Evolutionary conservation across 495 filamentous ascomycete species (phyloP), one percentile per base, ranked within the genome.

Genomic region (Trichoderma erinaceum): DNA sequence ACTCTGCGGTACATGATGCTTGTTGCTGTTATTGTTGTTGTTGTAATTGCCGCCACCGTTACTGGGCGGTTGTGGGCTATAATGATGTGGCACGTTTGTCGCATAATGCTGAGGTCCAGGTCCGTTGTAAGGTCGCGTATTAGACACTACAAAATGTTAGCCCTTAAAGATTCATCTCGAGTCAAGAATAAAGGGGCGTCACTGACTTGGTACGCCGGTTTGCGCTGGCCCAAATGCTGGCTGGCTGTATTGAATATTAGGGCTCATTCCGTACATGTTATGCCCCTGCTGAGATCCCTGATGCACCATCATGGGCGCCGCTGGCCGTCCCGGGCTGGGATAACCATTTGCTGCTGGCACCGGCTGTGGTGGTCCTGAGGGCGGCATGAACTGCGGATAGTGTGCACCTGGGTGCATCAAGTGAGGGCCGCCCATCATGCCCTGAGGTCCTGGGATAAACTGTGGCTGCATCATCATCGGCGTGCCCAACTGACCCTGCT

Each of bases 381-480:
- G 69, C 74, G 89, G 80, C 84, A 95, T 71, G 79, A 83, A 89
- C 65, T 89, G 89, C 38, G 77, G 74, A 41, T 80, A 78, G 35
- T 78, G 81, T 11, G 86, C 88, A 67, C 83, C 86, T 15, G 89
- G 85, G 63, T 92, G 89, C 76, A 92, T 89, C 83, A 93, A 88
- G 72, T 89, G 88, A 35, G 87, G 87, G 38, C 84, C 86, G 13
- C 85, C 81, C 50, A 87, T 80, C 87, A 86, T 85, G 15, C 82
- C 82, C 48, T 83, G 81, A 5, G 81, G 80, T 1, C 74, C 77
- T 21, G 73, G 67, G 65, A 83, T 78, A 65, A 89, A 90, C 41
- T 87, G 86, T 58, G 89, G 88, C 72, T 89, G 91, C 69, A 92
- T 87, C 91, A 95, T 93, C 84, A 94, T 89, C 1, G 89, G 88